These are phyloP conservation scores for Cercospora berteroae DNA, from an alignment of 2,329 filamentous ascomycete species.

Conservation along the genomic window DNA sequence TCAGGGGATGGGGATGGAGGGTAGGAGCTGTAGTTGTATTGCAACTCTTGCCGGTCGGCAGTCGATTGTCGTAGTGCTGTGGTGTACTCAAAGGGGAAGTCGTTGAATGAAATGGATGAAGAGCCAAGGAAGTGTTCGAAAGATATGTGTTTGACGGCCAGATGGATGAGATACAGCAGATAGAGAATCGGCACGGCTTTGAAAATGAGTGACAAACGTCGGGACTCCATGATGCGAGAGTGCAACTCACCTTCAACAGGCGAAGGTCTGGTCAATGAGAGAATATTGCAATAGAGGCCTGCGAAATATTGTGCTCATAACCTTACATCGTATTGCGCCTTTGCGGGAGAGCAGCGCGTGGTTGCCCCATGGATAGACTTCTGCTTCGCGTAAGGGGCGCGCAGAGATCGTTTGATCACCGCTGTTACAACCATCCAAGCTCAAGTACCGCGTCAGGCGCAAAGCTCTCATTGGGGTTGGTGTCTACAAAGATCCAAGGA, in stretches of 20 bases:
- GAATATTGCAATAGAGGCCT: not conserved
- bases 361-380: not conserved
- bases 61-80: not conserved
- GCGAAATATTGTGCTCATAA: not conserved
- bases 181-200: not conserved
- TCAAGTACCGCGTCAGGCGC: not conserved
- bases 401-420: not conserved
- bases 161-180: conserved; percentile 1
- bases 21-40: conserved; percentile 10
- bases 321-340: not conserved
- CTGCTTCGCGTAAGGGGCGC: not conserved
- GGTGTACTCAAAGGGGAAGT: conserved; percentile 18
- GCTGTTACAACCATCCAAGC: not conserved
- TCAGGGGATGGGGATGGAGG: not conserved
- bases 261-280: not conserved
- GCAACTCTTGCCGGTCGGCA: not conserved
- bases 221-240: not conserved
- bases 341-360: not conserved
- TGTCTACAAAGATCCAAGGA: not conserved
- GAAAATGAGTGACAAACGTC: not conserved
- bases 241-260: not conserved
- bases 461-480: not conserved
- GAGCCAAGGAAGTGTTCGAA: conserved; percentile 20
- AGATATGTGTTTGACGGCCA: conserved; percentile 2
- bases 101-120: conserved; percentile 17